These are phyloP conservation scores for Inga oerstediana DNA, from an alignment of 306 rosid genomes.

Conservation along the genomic window DNA sequence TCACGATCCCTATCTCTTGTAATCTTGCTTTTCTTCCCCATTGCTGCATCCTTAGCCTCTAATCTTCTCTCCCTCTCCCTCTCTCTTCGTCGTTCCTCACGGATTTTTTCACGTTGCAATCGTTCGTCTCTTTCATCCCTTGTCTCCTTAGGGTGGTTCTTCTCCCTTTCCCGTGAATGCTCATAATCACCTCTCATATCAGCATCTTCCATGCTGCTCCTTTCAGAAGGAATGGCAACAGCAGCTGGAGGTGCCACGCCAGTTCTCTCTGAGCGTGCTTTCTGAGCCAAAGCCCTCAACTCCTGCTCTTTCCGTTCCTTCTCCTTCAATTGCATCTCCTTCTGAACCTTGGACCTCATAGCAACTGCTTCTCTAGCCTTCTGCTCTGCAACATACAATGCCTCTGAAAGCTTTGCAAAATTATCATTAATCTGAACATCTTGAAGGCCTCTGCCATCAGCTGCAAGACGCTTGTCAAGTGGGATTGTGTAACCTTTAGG, in stretches of 20 bases:
- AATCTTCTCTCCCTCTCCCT: slow-evolving; percentile 94
- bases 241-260: slow-evolving; percentile 66
- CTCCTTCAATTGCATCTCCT: slow-evolving; percentile 83
- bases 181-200: slow-evolving; percentile 64
- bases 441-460: slow-evolving; percentile 89
- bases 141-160: slow-evolving; percentile 56
- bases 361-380: slow-evolving; percentile 95
- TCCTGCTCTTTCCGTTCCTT: slow-evolving; percentile 87
- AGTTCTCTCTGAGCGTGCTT: slow-evolving; percentile 81
- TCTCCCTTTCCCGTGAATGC: slow-evolving; percentile 59
- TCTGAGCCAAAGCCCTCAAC: slow-evolving; percentile 76
- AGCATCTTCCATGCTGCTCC: slow-evolving; percentile 46
- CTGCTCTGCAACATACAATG: slow-evolving; percentile 84
- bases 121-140: slow-evolving; percentile 77
- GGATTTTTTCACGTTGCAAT: slow-evolving; percentile 74
- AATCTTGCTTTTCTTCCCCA: slow-evolving; percentile 94
- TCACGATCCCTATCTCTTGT: slow-evolving; percentile 95
- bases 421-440: slow-evolving; percentile 89
- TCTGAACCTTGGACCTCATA: slow-evolving; percentile 91
- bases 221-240: slow-evolving; percentile 47
- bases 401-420: slow-evolving; percentile 84
- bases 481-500: slow-evolving; percentile 92
- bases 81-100: slow-evolving; percentile 84
- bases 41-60: slow-evolving; percentile 88
- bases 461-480: slow-evolving; percentile 87